Evolutionary conservation across 2,329 filamentous ascomycete genomes (phyloP).

Genomic region (Lecanicillium sp.): DNA sequence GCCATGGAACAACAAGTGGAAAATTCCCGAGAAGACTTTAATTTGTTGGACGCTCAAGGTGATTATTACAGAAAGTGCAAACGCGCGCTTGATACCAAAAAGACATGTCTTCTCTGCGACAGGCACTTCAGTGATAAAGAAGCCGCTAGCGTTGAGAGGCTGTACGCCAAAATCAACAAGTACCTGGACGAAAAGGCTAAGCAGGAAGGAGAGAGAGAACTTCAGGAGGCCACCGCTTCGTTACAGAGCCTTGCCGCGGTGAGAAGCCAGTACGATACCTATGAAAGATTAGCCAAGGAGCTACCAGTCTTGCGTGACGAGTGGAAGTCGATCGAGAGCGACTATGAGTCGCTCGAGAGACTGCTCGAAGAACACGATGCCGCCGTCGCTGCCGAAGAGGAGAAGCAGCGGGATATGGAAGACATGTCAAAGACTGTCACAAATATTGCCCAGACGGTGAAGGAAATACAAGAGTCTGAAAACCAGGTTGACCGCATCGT

Average conservation of each 20-base stretch:
- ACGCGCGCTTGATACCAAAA: conserved; percentile 57
- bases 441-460: conserved; percentile 65
- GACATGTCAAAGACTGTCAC: conserved; percentile 69
- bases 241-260: conserved; percentile 57
- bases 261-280: conserved; percentile 66
- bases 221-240: conserved; percentile 44
- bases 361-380: conserved; percentile 64
- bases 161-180: conserved; percentile 62
- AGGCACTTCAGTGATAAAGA: conserved; percentile 59
- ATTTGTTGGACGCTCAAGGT: conserved; percentile 61
- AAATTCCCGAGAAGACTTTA: conserved; percentile 58
- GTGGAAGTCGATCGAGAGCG: conserved; percentile 52
- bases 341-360: conserved; percentile 54
- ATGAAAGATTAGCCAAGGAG: conserved; percentile 63
- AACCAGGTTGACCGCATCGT: conserved; percentile 68
- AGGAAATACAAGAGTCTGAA: conserved; percentile 66
- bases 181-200: conserved; percentile 57
- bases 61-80: conserved; percentile 68
- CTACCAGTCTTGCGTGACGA: conserved; percentile 64
- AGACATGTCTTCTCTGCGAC: conserved; percentile 71
- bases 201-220: conserved; percentile 53
- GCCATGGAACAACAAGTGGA: conserved; percentile 52
- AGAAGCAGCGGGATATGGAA: conserved; percentile 66
- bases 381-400: conserved; percentile 57
- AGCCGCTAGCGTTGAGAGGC: conserved; percentile 51